phyloP scores from a whole-genome alignment of 306 rosid species.

The Begonia peltatifolia region DNA sequence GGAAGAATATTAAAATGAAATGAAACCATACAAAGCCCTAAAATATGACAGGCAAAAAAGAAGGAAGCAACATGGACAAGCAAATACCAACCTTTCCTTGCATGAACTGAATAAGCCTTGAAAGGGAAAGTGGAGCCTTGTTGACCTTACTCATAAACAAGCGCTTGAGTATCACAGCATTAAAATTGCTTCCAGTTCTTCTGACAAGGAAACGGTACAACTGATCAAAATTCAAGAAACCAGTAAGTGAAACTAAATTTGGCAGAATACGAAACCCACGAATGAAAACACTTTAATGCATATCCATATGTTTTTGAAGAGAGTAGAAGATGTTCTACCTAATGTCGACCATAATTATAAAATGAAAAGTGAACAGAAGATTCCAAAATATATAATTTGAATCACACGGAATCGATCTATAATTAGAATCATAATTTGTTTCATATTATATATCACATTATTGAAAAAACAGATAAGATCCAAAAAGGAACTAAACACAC shows the following conservation, averaged over 20 bases:
- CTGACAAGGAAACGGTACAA: slow-evolving; percentile 52
- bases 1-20: not conserved
- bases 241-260: not conserved
- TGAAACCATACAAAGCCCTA: not conserved
- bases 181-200: slow-evolving; percentile 42
- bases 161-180: slow-evolving; percentile 42
- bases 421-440: no score
- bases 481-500: no score
- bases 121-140: slow-evolving; percentile 51
- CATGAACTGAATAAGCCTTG: slow-evolving; percentile 40
- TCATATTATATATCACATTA: no score
- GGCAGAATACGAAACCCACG: not conserved
- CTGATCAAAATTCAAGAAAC: slow-evolving; percentile 14
- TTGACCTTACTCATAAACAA: slow-evolving; percentile 71
- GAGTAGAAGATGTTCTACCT: no score
- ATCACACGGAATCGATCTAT: no score
- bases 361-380: no score
- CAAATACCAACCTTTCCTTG: slow-evolving; percentile 23
- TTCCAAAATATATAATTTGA: no score
- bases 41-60: not conserved
- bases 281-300: no score
- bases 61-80: not conserved
- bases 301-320: no score
- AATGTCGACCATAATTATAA: no score
- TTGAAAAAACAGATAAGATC: no score